Evolutionary conservation across 2,329 filamentous ascomycete genomes (phyloP).

Genomic region (Cordyceps farinosa): DNA sequence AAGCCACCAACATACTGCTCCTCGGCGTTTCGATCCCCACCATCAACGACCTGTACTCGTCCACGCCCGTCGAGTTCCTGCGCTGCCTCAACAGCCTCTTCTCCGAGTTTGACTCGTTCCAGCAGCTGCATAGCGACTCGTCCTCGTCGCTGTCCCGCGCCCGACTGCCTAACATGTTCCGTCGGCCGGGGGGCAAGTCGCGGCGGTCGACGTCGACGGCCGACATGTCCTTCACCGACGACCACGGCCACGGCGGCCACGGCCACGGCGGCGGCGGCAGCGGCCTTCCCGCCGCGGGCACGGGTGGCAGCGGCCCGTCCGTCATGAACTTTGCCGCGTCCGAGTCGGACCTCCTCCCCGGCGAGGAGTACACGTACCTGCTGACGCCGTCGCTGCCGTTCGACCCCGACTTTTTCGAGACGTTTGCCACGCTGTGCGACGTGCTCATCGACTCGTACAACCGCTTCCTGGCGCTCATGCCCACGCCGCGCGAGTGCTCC

Average conservation of each 20-base stretch:
- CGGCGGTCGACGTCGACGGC: constrained; percentile 50
- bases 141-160: constrained; percentile 70
- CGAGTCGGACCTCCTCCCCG: constrained; percentile 66
- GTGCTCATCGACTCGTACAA: constrained; percentile 91
- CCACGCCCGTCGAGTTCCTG: constrained; percentile 79
- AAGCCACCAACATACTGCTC: constrained; percentile 89
- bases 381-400: constrained; percentile 92
- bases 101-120: constrained; percentile 89
- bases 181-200: constrained; percentile 59
- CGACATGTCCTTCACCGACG: constrained; percentile 31
- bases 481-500: constrained; percentile 69
- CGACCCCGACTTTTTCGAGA: constrained; percentile 95
- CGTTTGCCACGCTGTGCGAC: constrained; percentile 92
- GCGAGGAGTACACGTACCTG: constrained; percentile 84
- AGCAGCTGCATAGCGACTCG: constrained; percentile 77
- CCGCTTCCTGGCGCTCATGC: constrained; percentile 69
- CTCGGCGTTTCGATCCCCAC: constrained; percentile 88
- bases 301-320: constrained; percentile 35
- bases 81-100: constrained; percentile 81
- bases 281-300: constrained; percentile 27
- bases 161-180: constrained; percentile 80
- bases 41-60: constrained; percentile 81
- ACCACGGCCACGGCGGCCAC: constrained; percentile 24
- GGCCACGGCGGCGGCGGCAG: constrained; percentile 26
- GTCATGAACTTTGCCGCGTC: constrained; percentile 57